Evolutionary conservation across 2,329 filamentous ascomycete genomes (phyloP).

Genomic region (Ascochyta clinopodiicola): DNA sequence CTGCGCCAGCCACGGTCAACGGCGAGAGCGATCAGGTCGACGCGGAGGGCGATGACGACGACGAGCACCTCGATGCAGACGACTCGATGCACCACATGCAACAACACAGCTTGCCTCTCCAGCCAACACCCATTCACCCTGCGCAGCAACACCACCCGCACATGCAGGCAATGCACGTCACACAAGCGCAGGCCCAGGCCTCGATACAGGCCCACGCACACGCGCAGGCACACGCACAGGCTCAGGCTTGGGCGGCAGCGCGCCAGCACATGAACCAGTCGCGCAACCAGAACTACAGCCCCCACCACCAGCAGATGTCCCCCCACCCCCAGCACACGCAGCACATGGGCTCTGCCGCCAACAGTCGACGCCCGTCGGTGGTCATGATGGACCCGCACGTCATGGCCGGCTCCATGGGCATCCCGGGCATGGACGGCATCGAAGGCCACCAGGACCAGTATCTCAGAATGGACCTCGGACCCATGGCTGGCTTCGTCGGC

Average conservation of each 20-base stretch:
- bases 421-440: slow-evolving; percentile 45
- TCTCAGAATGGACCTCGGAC: slow-evolving; percentile 41
- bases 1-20: slow-evolving; percentile 43
- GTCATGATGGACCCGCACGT: slow-evolving; percentile 41
- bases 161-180: slow-evolving; percentile 37
- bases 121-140: slow-evolving; percentile 41
- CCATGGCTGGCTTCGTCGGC: slow-evolving; percentile 37
- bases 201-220: slow-evolving; percentile 36
- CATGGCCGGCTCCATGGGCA: slow-evolving; percentile 26
- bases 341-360: slow-evolving; percentile 41
- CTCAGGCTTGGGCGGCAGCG: slow-evolving; percentile 42
- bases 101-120: slow-evolving; percentile 32
- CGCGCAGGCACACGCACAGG: slow-evolving; percentile 37
- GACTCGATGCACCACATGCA: slow-evolving; percentile 25
- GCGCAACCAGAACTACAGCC: slow-evolving; percentile 40
- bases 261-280: slow-evolving; percentile 49
- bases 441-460: slow-evolving; percentile 43
- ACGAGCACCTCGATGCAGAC: slow-evolving; percentile 5
- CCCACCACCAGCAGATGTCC: slow-evolving; percentile 38
- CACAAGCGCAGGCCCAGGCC: slow-evolving; percentile 37
- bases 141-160: slow-evolving; percentile 33
- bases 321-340: slow-evolving; percentile 30
- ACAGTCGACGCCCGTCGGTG: slow-evolving; percentile 39
- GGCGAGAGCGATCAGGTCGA: slow-evolving; percentile 48
- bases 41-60: slow-evolving; percentile 41